A percentile compares a stretch with the other conserved stretches of the same genome.
Evolutionary conservation across 2,329 filamentous ascomycete genomes (phyloP).

Genomic region (Pseudocercospora macadamiae): DNA sequence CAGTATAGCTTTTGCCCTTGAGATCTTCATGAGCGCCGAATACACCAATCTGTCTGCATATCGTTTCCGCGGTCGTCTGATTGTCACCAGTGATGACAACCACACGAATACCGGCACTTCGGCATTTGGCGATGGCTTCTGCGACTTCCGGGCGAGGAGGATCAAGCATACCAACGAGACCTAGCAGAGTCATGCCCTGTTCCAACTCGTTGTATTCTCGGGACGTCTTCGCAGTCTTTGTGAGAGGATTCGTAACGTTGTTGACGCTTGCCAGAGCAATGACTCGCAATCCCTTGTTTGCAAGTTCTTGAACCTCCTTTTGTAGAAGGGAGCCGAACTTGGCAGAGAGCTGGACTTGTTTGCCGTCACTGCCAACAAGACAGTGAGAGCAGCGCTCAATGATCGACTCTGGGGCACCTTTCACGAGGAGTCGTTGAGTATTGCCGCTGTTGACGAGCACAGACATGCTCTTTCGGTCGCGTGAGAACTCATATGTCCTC

Average conservation of each 20-base stretch:
- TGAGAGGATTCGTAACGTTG: slow-evolving; percentile 68
- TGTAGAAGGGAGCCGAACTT: slow-evolving; percentile 71
- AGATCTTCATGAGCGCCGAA: slow-evolving; percentile 83
- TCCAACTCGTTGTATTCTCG: slow-evolving; percentile 84
- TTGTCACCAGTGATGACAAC: slow-evolving; percentile 99
- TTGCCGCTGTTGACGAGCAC: slow-evolving; percentile 76
- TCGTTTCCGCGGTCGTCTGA: slow-evolving; percentile 94
- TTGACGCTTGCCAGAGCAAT: slow-evolving; percentile 89
- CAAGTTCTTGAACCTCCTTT: slow-evolving; percentile 84
- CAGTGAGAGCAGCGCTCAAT: slow-evolving; percentile 87
- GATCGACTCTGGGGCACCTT: slow-evolving; percentile 93
- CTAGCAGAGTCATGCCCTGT: slow-evolving; percentile 91
- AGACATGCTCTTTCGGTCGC: slow-evolving; percentile 99
- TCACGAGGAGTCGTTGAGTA: slow-evolving; percentile 83
- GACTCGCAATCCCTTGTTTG: slow-evolving; percentile 88
- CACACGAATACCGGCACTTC: slow-evolving; percentile 89
- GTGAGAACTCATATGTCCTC: slow-evolving; percentile 93
- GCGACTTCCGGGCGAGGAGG: slow-evolving; percentile 92
- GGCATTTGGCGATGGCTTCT: slow-evolving; percentile 83
- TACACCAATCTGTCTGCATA: slow-evolving; percentile 95
- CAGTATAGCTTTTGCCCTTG: slow-evolving; percentile 90
- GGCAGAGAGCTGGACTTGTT: slow-evolving; percentile 71
- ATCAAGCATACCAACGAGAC: slow-evolving; percentile 94
- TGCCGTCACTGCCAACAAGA: slow-evolving; percentile 76
- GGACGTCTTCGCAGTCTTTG: slow-evolving; percentile 75